phyloP scores from a whole-genome alignment of 202 grass and related monocot species.

The Musa balbisiana region DNA sequence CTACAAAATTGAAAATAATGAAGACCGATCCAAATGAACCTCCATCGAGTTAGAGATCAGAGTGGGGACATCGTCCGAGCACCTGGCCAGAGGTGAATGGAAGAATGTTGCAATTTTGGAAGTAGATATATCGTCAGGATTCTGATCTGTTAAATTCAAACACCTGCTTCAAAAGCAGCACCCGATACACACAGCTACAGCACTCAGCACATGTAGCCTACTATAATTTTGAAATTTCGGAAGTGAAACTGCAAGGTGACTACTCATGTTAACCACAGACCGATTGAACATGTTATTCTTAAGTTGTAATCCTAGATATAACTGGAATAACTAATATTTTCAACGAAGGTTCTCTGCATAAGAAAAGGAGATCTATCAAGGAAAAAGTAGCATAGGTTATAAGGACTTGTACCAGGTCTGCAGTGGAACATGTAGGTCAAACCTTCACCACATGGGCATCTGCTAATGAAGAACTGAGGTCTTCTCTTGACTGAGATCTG shows the following conservation, averaged over 20 bases:
- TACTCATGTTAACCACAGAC: neutral
- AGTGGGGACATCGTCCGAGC: neutral
- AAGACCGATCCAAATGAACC: too few relatives aligned
- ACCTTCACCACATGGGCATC: constrained; percentile 76
- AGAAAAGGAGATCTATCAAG: neutral
- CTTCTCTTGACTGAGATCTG: constrained; percentile 91
- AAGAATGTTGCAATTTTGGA: neutral
- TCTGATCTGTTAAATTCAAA: neutral
- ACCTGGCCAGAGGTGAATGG: neutral
- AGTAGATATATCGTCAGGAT: neutral
- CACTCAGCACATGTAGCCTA: neutral
- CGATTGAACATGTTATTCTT: neutral
- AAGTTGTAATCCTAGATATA: neutral
- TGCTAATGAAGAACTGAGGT: constrained; percentile 64
- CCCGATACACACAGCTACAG: neutral
- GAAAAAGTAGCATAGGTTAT: neutral
- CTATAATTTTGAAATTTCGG: neutral
- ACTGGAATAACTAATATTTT: constrained; percentile 9
- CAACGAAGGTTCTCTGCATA: neutral
- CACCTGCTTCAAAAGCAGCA: neutral
- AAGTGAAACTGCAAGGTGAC: neutral
- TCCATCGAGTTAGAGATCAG: neutral
- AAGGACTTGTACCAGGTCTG: constrained; percentile 2
- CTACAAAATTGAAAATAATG: too few relatives aligned
- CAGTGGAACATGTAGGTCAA: constrained; percentile 23